Conservation (phyloP, 257 asterid genomes). For the Solanum sejunctum region DNA sequence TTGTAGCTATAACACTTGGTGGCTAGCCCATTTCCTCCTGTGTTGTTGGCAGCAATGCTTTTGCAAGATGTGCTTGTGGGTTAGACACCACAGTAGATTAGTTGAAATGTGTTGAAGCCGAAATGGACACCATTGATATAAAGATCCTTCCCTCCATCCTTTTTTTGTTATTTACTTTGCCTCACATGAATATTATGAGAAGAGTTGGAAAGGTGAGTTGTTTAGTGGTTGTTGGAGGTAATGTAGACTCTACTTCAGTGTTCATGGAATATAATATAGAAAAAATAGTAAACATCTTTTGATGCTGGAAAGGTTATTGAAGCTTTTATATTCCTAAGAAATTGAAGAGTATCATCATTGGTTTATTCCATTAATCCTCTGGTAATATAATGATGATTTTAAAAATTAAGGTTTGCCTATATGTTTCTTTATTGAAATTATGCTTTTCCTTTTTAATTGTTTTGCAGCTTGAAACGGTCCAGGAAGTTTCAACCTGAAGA, state of each 20-base stretch:
- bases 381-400: not conserved
- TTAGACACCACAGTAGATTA: not conserved
- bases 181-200: not conserved
- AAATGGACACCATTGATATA: not conserved
- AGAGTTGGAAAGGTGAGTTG: not conserved
- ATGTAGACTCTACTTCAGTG: not conserved
- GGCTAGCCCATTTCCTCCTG: not conserved
- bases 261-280: not conserved
- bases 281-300: not conserved
- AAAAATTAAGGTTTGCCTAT: not conserved
- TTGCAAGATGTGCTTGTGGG: not conserved
- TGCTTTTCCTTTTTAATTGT: not conserved
- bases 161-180: not conserved
- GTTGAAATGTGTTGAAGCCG: not conserved
- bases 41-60: not conserved
- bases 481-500: conserved; percentile 97
- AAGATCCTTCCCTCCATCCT: not conserved
- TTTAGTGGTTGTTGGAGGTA: not conserved
- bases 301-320: not conserved
- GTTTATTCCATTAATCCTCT: not conserved
- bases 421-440: not conserved
- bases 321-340: not conserved
- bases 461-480: conserved; percentile 81
- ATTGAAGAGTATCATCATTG: not conserved
- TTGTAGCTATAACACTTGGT: not conserved